Evolutionary conservation across 805 yeast species (phyloP), one percentile per base, ranked within the genome.

Genomic region (Priceomyces medius): DNA sequence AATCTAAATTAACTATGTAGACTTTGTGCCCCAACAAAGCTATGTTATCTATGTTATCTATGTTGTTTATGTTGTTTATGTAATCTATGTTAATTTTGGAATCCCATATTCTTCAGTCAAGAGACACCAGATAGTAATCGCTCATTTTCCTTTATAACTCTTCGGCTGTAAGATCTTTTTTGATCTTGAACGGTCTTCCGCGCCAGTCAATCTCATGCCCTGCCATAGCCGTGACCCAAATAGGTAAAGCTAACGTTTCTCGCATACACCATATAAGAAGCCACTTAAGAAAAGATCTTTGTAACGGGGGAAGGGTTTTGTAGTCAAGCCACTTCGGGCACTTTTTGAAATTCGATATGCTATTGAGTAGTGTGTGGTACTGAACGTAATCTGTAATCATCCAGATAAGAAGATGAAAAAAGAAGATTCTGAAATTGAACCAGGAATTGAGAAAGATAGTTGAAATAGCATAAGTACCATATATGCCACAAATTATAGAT

Each of bases 171-270:
- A 85, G 66, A 55, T 88, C 96, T 3, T 80, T 68, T 40, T 80
- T 77, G 48, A 88, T 88, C 46, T 66, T 68, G 58, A 88, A 88
- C 2, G 88, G 87, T 48, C 79, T 73, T 27, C 88, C 86, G 45
- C 97, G 69, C 89, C 89, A 83, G 60, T 88, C 87, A 29, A 82
- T 81, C 35, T 77, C 74, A 9, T 83, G 81, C 0, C 96, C 96
- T 21, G 71, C 48, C 83, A 88, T 82, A 1, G 96, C 96, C 20
- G 66, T 68, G 2, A 83, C 44, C 97, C 97, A 88, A 17, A 88
- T 78, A 0, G 96, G 96, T 16, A 88, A 64, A 1, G 96, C 96
- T 40, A 87, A 61, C 0, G 73, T 2, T 56, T 88, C 97, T 39
- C 97, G 69, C 26, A 79, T 56, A 0, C 75, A 26, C 97, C 97